Evolutionary conservation across 1,284 basidiomycete species (phyloP), one percentile per base, ranked within the genome.

Genomic region (Cryptococcus wingfieldii): DNA sequence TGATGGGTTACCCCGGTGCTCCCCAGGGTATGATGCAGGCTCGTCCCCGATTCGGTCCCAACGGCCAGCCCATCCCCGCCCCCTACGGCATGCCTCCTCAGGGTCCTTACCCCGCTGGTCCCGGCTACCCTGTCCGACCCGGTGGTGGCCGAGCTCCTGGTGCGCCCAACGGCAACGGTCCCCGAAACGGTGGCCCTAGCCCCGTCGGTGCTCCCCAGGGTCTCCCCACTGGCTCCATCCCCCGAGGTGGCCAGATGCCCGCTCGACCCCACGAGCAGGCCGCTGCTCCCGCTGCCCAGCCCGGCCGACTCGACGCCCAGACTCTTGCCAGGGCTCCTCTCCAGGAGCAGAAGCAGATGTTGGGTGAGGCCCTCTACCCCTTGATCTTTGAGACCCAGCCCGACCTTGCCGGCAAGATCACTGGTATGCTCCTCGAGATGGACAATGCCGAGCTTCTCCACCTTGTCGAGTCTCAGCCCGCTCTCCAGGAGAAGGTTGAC

Each of bases 381-480:
- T 86, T 85, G 74, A 93, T 95, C 65, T 84, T 82, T 58, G 72
- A 80, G 47, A 70, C 75, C 47, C 78, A 81, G 68, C 89, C 91
- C 55, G 91, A 94, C 42, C 82, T 95, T 69, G 91, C 94, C 59
- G 93, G 93, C 63, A 96, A 97, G 83, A 96, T 97, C 76, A 97
- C 93, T 55, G 93, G 90, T 58, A 95, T 96, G 92, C 81, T 96
- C 67, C 84, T 95, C 64, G 93, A 97, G 84, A 96, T 97, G 90
- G 92, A 96, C 78, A 94, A 94, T 79, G 75, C 82, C 53, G 93
- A 96, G 79, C 82, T 97, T 47, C 79, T 96, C 38, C 86, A 89
- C 77, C 83, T 97, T 56, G 79, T 96, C 67, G 89, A 94, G 64
- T 81, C 84, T 49, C 80, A 81, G 42, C 89, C 91, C 18, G 85